Evolutionary conservation across 441 rosid genomes (phyloP), one percentile per base, ranked within the genome.

Genomic region (Melastoma candidum): DNA sequence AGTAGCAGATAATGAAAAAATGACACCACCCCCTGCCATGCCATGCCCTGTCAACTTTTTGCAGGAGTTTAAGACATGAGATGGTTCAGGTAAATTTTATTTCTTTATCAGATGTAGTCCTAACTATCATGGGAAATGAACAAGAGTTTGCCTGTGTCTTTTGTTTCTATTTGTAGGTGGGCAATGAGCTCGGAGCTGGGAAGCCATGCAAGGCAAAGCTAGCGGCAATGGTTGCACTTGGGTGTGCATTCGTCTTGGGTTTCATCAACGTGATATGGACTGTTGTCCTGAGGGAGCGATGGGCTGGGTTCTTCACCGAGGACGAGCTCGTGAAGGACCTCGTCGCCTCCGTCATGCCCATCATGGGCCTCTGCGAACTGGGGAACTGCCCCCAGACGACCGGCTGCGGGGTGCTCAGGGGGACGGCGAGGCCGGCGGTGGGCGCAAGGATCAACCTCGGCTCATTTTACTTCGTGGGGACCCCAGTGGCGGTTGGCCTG

Each of bases 361-460:
- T 92, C 11, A 71, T 85, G 4, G 98, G 97, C 14, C 69, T 92
- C 3, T 92, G 98, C 32, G 98, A 92, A 78, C 81, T 88, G 41
- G 97, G 87, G 1, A 92, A 88, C 65, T 92, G 92, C 57, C 98
- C 98, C 1, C 98, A 92, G 53, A 92, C 98, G 29, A 84, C 98
- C 0, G 98, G 98, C 10, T 92, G 98, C 11, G 98, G 98, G 54
- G 70, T 92, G 68, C 70, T 85, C 1, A 83, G 97, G 0, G 97
- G 97, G 68, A 88, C 86, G 0, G 98, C 95, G 0, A 61, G 98
- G 41, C 95, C 98, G 0, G 80, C 76, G 0, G 67, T 82, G 1
- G 97, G 95, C 8, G 98, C 95, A 52, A 82, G 76, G 0, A 75
- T 85, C 52, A 92, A 92, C 63, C 65, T 92, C 48, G 88, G 82